Evolutionary conservation across 345 rosid species (phyloP).

Genomic region (Moringa oleifera): DNA sequence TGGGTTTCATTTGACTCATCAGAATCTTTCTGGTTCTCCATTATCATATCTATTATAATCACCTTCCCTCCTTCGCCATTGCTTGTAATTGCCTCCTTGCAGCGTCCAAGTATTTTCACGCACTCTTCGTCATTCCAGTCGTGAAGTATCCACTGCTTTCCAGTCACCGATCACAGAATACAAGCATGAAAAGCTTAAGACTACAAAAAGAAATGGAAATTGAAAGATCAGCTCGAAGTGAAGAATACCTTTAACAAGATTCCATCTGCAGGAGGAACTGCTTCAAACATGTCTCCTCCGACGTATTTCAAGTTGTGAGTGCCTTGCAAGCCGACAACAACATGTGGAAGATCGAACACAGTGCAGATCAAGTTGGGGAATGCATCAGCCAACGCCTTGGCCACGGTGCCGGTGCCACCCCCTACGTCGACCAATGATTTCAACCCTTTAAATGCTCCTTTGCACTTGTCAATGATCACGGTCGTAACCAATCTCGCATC

Average conservation of each 20-base stretch:
- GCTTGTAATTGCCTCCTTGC: slow-evolving; percentile 29
- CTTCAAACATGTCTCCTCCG: slow-evolving; percentile 42
- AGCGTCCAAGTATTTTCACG: slow-evolving; percentile 32
- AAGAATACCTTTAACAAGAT: slow-evolving; percentile 34
- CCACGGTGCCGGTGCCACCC: slow-evolving; percentile 39
- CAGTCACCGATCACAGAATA: neutral
- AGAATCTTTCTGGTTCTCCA: neutral
- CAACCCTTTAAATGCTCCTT: slow-evolving; percentile 26
- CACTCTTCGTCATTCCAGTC: slow-evolving; percentile 42
- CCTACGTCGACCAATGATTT: slow-evolving; percentile 37
- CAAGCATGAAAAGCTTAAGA: too few relatives aligned
- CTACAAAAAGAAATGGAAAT: too few relatives aligned
- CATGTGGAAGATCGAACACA: slow-evolving; percentile 38
- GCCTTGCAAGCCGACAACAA: slow-evolving; percentile 19
- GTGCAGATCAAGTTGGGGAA: slow-evolving; percentile 33
- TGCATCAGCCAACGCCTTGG: slow-evolving; percentile 19
- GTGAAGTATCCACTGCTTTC: slow-evolving; percentile 33
- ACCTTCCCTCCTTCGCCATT: slow-evolving; percentile 21
- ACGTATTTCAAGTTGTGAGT: slow-evolving; percentile 24
- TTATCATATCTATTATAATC: slow-evolving; percentile 21
- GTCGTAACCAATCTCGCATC: slow-evolving; percentile 21
- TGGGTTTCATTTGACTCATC: too few relatives aligned
- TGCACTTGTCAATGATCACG: slow-evolving; percentile 20
- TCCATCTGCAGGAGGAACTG: slow-evolving; percentile 37
- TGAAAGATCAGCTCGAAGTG: too few relatives aligned